Conservation (phyloP, 441 rosid species). For the Sinapis alba region DNA sequence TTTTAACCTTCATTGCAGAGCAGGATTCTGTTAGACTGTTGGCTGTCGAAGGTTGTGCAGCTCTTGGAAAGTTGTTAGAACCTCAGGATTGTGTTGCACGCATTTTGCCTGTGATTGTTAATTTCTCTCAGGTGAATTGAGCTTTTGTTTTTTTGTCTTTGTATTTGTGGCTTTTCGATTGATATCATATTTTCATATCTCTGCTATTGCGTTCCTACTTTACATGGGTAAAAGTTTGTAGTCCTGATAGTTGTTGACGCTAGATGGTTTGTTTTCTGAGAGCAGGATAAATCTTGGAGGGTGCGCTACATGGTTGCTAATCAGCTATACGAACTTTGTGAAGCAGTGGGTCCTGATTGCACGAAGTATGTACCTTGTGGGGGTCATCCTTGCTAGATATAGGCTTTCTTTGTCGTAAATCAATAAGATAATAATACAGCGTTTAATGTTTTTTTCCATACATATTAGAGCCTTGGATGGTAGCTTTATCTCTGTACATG, state of each 20-base stretch:
- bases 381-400: background rate
- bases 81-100: constrained; percentile 93
- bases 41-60: constrained; percentile 99
- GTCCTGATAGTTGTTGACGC: background rate
- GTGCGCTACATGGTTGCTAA: constrained; percentile 99
- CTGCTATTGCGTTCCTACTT: background rate
- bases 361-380: constrained; percentile 57
- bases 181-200: constrained; percentile 5
- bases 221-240: background rate
- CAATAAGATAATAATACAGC: background rate
- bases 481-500: background rate
- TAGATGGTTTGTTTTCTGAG: constrained; percentile 18
- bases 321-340: constrained; percentile 93
- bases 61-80: constrained; percentile 95
- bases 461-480: background rate
- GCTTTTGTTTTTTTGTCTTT: constrained; percentile 18
- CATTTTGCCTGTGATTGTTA: constrained; percentile 91
- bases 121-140: constrained; percentile 87
- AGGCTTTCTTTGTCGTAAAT: background rate
- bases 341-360: constrained; percentile 96
- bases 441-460: background rate
- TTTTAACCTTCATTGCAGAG: constrained; percentile 47
- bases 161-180: background rate
- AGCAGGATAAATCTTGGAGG: constrained; percentile 98
- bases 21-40: constrained; percentile 95